These are phyloP conservation scores for Lathyrus tuberosus DNA, from an alignment of 306 rosid species.

Conservation along the genomic window DNA sequence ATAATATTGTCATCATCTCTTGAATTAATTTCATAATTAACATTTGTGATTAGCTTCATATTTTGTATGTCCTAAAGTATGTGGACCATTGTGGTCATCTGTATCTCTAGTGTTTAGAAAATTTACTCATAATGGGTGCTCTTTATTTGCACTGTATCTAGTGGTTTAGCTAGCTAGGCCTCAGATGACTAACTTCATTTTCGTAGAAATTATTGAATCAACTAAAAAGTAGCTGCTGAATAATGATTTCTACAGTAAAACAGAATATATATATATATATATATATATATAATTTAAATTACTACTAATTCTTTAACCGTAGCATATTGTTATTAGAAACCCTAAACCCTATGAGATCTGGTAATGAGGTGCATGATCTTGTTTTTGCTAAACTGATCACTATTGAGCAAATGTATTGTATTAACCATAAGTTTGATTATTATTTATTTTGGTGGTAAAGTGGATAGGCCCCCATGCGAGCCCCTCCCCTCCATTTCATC, in stretches of 20 bases:
- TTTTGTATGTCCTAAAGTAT: conserved; percentile 25
- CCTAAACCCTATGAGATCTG: no score
- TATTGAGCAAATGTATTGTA: no score
- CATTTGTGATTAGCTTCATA: conserved; percentile 45
- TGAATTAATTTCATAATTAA: conserved; percentile 33
- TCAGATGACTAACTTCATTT: conserved; percentile 42
- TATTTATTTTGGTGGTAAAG: no score
- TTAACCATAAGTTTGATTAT: no score
- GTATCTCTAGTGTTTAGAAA: conserved; percentile 18
- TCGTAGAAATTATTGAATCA: conserved; percentile 34
- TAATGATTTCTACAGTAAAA: background rate
- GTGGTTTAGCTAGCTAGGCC: conserved; percentile 41
- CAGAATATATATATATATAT: no score
- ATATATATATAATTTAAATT: no score
- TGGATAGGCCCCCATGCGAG: no score
- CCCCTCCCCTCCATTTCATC: no score
- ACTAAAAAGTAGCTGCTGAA: conserved; percentile 11
- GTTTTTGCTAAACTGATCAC: no score
- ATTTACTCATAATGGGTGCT: conserved; percentile 45
- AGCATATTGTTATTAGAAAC: no score
- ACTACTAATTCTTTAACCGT: no score
- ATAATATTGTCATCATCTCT: conserved; percentile 49
- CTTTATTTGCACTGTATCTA: conserved; percentile 44
- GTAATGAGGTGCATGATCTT: no score
- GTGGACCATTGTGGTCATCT: conserved; percentile 43